Evolutionary conservation across 208 protist genomes (phyloP).

Genomic region (Porcisia hertigi): DNA sequence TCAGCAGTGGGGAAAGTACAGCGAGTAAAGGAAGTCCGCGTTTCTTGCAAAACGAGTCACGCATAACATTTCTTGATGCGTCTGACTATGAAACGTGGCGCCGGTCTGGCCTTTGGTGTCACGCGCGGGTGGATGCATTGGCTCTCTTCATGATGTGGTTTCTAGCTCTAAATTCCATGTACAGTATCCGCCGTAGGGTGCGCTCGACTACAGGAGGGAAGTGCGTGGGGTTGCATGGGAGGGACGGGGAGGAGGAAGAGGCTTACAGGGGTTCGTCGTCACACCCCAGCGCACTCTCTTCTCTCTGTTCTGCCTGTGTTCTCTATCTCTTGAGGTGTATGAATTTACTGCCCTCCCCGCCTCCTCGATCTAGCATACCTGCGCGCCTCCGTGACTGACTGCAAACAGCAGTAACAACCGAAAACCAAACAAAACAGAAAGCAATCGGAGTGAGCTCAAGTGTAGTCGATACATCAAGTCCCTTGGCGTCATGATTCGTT

Average conservation of each 20-base stretch:
- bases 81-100: not conserved
- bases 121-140: not conserved
- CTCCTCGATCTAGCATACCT: too few species aligned
- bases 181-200: not conserved
- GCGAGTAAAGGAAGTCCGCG: constrained; percentile 4
- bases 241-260: not conserved
- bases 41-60: not conserved
- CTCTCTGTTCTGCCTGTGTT: not conserved
- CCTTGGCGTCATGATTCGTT: too few species aligned
- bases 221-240: not conserved
- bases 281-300: not conserved
- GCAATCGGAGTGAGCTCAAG: too few species aligned
- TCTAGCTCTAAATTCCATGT: not conserved
- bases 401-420: too few species aligned
- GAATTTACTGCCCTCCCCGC: not conserved
- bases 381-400: too few species aligned
- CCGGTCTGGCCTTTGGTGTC: not conserved
- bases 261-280: not conserved
- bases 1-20: constrained; percentile 60
- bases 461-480: too few species aligned
- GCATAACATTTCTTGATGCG: not conserved
- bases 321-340: not conserved
- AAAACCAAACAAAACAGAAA: too few species aligned
- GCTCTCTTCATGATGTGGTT: not conserved
- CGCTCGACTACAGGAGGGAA: not conserved